These are phyloP conservation scores for Fraxinus sp. DNA, from an alignment of 305 asterid genomes.

Conservation along the genomic window DNA sequence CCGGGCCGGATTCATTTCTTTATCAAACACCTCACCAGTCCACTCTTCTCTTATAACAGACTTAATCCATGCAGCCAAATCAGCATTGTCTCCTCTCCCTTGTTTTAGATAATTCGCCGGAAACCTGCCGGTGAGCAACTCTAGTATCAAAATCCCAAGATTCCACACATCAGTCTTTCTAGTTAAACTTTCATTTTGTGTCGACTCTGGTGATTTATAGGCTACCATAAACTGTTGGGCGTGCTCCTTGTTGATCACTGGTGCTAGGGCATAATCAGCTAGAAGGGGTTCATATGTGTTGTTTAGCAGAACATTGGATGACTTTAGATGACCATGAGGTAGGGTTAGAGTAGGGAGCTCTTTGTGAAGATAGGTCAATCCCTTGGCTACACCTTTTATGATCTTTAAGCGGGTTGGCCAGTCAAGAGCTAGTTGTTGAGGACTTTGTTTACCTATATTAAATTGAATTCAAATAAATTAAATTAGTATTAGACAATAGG, in stretches of 20 bases:
- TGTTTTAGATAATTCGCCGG: slow-evolving; percentile 38
- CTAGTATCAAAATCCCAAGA: slow-evolving; percentile 44
- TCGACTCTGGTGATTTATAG: slow-evolving; percentile 39
- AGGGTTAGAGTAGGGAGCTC: slow-evolving; percentile 29
- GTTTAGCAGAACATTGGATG: slow-evolving; percentile 40
- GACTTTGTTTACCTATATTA: slow-evolving; percentile 26
- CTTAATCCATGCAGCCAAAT: slow-evolving; percentile 44
- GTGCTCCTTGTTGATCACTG: slow-evolving; percentile 39
- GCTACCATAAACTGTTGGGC: slow-evolving; percentile 46
- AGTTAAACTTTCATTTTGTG: slow-evolving; percentile 18
- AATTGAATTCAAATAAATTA: neutral
- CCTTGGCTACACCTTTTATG: slow-evolving; percentile 43
- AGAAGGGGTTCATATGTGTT: slow-evolving; percentile 27
- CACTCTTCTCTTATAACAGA: slow-evolving; percentile 47
- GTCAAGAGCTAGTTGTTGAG: slow-evolving; percentile 29
- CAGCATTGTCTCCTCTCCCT: slow-evolving; percentile 35
- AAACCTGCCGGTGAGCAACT: slow-evolving; percentile 36
- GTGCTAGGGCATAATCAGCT: slow-evolving; percentile 39
- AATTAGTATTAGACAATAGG: neutral
- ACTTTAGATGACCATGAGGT: slow-evolving; percentile 46
- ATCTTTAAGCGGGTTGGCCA: slow-evolving; percentile 44
- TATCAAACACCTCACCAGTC: slow-evolving; percentile 44
- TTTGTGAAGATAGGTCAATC: slow-evolving; percentile 32
- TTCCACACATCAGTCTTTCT: slow-evolving; percentile 45
- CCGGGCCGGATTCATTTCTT: slow-evolving; percentile 29